Conservation (phyloP, 2,329 filamentous ascomycete species). For the Colletotrichum endophyticum region DNA sequence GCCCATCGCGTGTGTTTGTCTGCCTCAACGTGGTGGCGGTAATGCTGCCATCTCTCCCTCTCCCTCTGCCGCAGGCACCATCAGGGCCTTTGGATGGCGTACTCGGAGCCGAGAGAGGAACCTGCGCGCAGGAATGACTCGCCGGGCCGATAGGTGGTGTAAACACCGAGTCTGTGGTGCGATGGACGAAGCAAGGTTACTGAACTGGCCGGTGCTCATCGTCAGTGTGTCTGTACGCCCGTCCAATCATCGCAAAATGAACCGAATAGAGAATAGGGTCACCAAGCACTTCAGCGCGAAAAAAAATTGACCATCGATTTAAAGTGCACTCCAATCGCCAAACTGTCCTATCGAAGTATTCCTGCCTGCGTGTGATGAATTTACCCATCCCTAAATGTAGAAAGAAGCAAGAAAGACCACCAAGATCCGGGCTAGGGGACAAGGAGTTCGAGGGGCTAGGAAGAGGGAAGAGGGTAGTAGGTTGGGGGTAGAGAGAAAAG, state of each 20-base stretch:
- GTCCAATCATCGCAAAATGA: background rate
- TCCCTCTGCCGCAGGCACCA: background rate
- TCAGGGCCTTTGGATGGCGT: background rate
- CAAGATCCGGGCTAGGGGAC: slow-evolving; percentile 19
- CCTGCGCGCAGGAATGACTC: background rate
- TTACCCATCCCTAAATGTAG: slow-evolving; percentile 34
- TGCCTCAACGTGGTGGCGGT: background rate
- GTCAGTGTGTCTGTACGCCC: background rate
- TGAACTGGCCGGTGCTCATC: slow-evolving; percentile 1
- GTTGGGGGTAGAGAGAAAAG: background rate
- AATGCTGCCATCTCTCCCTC: background rate
- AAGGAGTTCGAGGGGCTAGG: slow-evolving; percentile 19
- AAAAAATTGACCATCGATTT: slow-evolving; percentile 35
- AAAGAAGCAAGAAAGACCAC: slow-evolving; percentile 25
- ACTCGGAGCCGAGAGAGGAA: background rate
- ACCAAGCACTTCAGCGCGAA: background rate
- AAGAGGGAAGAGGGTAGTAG: slow-evolving; percentile 15
- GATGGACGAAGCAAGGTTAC: background rate
- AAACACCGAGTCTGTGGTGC: background rate
- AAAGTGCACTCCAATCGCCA: slow-evolving; percentile 57
- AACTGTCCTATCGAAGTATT: slow-evolving; percentile 52
- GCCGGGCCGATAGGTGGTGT: background rate
- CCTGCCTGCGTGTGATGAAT: slow-evolving; percentile 40
- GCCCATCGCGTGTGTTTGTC: background rate
- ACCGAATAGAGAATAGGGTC: background rate